phyloP scores from a whole-genome alignment of 345 rosid species.

The Chamaenerion angustifolium region DNA sequence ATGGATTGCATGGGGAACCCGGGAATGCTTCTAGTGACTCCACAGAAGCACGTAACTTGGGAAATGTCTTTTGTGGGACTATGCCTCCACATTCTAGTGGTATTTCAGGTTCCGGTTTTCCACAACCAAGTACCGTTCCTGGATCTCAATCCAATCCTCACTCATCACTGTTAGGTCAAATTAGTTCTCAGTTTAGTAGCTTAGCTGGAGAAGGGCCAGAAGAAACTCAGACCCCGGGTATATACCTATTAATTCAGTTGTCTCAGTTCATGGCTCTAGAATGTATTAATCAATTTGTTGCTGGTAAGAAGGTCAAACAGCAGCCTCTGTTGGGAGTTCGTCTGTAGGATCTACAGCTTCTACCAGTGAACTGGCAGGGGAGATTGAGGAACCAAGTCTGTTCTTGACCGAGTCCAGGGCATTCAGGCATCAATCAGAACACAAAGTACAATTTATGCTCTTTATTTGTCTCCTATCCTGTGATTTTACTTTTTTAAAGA shows the following conservation, averaged over 20 bases:
- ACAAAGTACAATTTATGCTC: slow-evolving; percentile 27
- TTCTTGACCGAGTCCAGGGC: slow-evolving; percentile 9
- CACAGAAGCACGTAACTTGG: slow-evolving; percentile 24
- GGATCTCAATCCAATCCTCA: slow-evolving; percentile 22
- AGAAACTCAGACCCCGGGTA: slow-evolving; percentile 45
- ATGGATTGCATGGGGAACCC: slow-evolving; percentile 38
- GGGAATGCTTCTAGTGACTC: slow-evolving; percentile 24
- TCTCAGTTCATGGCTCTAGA: not conserved
- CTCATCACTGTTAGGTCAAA: slow-evolving; percentile 24
- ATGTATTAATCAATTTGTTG: slow-evolving; percentile 7
- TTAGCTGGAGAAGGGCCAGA: slow-evolving; percentile 31
- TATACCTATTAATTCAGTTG: slow-evolving; percentile 5
- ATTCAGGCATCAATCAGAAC: slow-evolving; percentile 15
- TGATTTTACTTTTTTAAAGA: no score
- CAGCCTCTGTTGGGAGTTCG: slow-evolving; percentile 10
- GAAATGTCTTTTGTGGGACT: slow-evolving; percentile 34
- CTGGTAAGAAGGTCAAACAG: slow-evolving; percentile 18
- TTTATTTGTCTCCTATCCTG: not conserved
- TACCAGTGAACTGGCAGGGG: slow-evolving; percentile 19
- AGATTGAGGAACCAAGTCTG: slow-evolving; percentile 22
- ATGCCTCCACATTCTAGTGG: slow-evolving; percentile 30
- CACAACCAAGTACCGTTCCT: slow-evolving; percentile 25
- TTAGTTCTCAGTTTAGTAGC: slow-evolving; percentile 32
- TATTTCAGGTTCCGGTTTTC: slow-evolving; percentile 15
- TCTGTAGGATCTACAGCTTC: slow-evolving; percentile 14